A percentile compares a stretch with the other conserved stretches of the same genome.
Evolutionary conservation across 192 early-diverging fungal species (phyloP).

Genomic region (Lobosporangium transversale): DNA sequence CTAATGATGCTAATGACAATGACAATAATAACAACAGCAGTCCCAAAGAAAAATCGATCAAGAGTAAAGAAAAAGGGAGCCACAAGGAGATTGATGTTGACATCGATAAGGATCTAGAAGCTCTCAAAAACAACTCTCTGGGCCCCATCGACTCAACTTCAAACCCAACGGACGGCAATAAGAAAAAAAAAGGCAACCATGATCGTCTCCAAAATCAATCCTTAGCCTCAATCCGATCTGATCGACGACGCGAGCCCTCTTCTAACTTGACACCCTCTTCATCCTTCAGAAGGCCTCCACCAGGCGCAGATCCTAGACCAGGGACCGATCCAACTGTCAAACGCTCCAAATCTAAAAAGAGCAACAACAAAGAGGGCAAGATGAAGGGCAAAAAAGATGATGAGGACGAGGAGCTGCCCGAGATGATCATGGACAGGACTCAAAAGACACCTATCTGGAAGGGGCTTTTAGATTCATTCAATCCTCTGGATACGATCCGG

Average conservation of each 20-base stretch:
- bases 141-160: no score
- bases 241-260: background rate
- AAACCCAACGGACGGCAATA: no score
- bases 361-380: conserved; percentile 7
- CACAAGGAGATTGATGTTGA: background rate
- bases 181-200: no score
- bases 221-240: conserved; percentile 2
- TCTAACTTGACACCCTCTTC: background rate
- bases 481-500: conserved; percentile 46
- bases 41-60: background rate
- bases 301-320: background rate
- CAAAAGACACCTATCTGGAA: conserved; percentile 51
- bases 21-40: conserved; percentile 5
- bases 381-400: conserved; percentile 11
- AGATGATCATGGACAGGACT: conserved; percentile 29
- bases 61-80: background rate
- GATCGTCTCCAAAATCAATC: background rate
- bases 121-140: no score
- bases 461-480: conserved; percentile 48
- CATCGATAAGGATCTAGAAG: no score
- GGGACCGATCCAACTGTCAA: background rate
- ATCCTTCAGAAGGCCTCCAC: background rate
- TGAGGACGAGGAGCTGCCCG: conserved; percentile 13
- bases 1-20: background rate
- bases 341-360: background rate